phyloP scores from a whole-genome alignment of 2,329 filamentous ascomycete species.

The Ceratocystiopsis minuta region DNA sequence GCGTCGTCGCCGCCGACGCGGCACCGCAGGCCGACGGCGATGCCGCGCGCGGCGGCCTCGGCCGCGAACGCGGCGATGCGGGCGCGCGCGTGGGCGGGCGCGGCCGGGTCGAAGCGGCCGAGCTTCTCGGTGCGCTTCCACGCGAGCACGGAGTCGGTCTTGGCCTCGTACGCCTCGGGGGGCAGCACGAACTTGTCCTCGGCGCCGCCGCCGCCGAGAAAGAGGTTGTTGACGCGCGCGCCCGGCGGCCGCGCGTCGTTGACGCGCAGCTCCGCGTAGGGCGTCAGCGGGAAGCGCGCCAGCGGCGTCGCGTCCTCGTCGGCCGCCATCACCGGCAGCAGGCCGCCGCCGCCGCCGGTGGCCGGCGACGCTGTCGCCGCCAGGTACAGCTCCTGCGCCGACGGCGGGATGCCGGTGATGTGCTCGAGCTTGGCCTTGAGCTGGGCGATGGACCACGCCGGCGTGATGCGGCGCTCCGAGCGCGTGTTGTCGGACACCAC shows the following conservation, averaged over 20 bases:
- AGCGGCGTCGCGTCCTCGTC: constrained; percentile 56
- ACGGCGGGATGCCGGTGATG: constrained; percentile 78
- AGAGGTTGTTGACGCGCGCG: constrained; percentile 43
- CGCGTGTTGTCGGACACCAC: constrained; percentile 59
- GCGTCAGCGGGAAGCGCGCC: constrained; percentile 45
- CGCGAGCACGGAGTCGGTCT: constrained; percentile 72
- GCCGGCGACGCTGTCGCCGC: constrained; percentile 24
- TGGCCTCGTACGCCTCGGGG: constrained; percentile 67
- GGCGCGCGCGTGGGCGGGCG: constrained; percentile 54
- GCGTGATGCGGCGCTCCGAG: constrained; percentile 80
- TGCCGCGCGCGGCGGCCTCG: constrained; percentile 53
- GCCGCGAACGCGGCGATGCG: constrained; percentile 49
- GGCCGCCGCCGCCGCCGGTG: constrained; percentile 27
- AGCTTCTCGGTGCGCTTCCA: constrained; percentile 94
- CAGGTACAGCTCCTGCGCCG: constrained; percentile 57
- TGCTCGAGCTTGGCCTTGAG: constrained; percentile 80
- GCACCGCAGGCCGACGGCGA: constrained; percentile 44
- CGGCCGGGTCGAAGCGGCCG: constrained; percentile 85
- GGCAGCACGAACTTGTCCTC: constrained; percentile 87
- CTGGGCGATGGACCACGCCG: constrained; percentile 73
- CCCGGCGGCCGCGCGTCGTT: constrained; percentile 60
- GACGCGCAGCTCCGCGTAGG: constrained; percentile 67
- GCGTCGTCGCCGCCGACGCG: constrained; percentile 49
- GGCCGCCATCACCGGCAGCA: constrained; percentile 45
- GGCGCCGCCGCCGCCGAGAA: constrained; percentile 51